phyloP scores from a whole-genome alignment of 1,139 yeast species.

The Pichiaceae sp. region DNA sequence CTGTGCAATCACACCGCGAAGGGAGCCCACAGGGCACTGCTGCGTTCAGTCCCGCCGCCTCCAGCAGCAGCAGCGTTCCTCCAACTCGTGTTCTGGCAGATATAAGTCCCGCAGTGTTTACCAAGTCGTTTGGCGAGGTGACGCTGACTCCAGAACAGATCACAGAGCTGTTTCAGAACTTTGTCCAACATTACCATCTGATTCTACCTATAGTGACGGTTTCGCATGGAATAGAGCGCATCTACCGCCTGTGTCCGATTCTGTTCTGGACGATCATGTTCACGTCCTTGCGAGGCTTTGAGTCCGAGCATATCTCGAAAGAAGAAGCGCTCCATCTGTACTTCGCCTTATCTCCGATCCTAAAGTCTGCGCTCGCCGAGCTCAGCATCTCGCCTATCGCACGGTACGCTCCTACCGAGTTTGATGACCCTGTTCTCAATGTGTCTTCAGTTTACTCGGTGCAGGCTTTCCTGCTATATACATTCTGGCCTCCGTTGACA shows the following conservation, averaged over 20 bases:
- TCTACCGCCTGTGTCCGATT: conserved; percentile 74
- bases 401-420: conserved; percentile 57
- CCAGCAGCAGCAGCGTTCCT: not conserved
- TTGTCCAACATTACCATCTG: conserved; percentile 68
- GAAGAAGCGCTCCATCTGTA: conserved; percentile 30
- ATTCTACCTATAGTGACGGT: conserved; percentile 84
- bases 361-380: conserved; percentile 74
- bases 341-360: conserved; percentile 54
- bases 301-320: conserved; percentile 21
- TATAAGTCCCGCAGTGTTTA: conserved; percentile 12
- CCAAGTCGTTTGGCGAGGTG: conserved; percentile 48
- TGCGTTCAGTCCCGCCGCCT: not conserved
- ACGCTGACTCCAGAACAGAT: conserved; percentile 55
- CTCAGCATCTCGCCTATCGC: conserved; percentile 87
- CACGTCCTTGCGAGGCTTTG: conserved; percentile 61
- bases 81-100: conserved; percentile 1
- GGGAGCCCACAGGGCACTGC: not conserved
- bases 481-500: conserved; percentile 94
- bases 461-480: conserved; percentile 80
- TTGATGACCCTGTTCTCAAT: conserved; percentile 72
- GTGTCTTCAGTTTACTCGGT: conserved; percentile 93
- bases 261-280: conserved; percentile 92
- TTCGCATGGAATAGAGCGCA: conserved; percentile 68
- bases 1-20: no score
- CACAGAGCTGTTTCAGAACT: conserved; percentile 58